A percentile compares a stretch with the other conserved stretches of the same genome.
These are phyloP conservation scores for Trichophyton rubrum DNA, from an alignment of 2,329 filamentous ascomycete genomes.

Conservation along the genomic window DNA sequence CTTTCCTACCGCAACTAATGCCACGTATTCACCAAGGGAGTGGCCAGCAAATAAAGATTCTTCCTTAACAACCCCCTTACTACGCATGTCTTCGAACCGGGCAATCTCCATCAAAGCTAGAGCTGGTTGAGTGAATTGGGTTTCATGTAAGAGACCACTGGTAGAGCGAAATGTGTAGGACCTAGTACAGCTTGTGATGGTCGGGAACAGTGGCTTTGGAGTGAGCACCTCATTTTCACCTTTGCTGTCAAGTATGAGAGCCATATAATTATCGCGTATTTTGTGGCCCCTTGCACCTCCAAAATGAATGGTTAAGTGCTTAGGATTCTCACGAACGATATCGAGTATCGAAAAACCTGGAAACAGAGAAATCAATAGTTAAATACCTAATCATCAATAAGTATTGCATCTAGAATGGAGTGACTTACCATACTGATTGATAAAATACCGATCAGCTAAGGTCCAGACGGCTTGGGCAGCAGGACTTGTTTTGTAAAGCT, in stretches of 20 bases:
- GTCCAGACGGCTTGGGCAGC: slow-evolving; percentile 98
- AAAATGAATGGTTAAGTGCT: slow-evolving; percentile 96
- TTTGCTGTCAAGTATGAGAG: slow-evolving; percentile 99
- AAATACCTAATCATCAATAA: not conserved
- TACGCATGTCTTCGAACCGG: slow-evolving; percentile 96
- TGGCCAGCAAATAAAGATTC: slow-evolving; percentile 97
- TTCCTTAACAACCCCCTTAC: slow-evolving; percentile 86
- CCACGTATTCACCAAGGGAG: slow-evolving; percentile 96
- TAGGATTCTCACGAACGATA: slow-evolving; percentile 98
- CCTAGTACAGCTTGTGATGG: slow-evolving; percentile 79
- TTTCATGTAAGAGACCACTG: slow-evolving; percentile 85
- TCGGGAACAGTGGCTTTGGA: slow-evolving; percentile 99
- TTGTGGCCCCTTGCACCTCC: slow-evolving; percentile 93
- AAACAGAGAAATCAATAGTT: not conserved
- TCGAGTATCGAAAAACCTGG: slow-evolving; percentile 81
- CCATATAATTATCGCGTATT: slow-evolving; percentile 98
- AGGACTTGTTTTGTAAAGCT: slow-evolving; percentile 81
- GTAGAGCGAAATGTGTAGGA: slow-evolving; percentile 97
- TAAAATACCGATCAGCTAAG: slow-evolving; percentile 89
- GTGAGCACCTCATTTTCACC: slow-evolving; percentile 83
- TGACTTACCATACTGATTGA: slow-evolving; percentile 70
- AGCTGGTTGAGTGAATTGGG: slow-evolving; percentile 95
- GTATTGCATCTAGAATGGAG: not conserved
- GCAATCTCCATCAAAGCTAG: slow-evolving; percentile 99
- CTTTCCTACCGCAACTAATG: slow-evolving; percentile 85